Evolutionary conservation across 768 basidiomycete species (phyloP), one percentile per base, ranked within the genome.

Genomic region (Trametes elegans): DNA sequence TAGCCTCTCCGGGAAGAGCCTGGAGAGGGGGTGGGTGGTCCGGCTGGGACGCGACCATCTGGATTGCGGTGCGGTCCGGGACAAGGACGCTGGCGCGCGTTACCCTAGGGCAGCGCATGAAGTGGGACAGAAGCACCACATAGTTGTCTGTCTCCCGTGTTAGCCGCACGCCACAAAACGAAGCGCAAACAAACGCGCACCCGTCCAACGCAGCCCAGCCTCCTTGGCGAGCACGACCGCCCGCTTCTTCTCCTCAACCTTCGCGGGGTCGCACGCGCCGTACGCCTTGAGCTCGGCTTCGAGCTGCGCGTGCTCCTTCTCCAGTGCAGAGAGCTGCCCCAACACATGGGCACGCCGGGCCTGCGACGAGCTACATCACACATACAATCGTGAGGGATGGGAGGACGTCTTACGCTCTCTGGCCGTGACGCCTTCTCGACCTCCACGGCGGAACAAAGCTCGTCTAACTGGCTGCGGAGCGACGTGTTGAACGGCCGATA

Each of bases 201-300:
- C 94, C 31, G 94, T 98, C 90, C 93, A 94, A 13, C 91, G 83
- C 21, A 86, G 67, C 11, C 87, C 82, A 11, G 91, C 93, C 66
- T 96, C 92, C 58, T 87, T 90, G 3, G 89, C 91, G 14, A 94
- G 75, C 46, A 80, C 77, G 9, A 83, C 77, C 0, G 87, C 91
- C 42, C 88, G 73, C 45, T 79, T 83, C 67, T 85, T 88, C 66
- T 87, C 84, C 64, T 93, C 88, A 18, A 93, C 77, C 69, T 84
- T 88, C 40, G 75, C 79, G 0, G 94, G 93, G 70, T 97, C 91
- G 50, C 89, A 93, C 16, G 88, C 84, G 38, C 89, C 88, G 64
- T 93, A 94, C 29, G 82, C 81, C 34, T 74, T 75, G 3, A 94
- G 79, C 66, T 97, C 94, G 3, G 73, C 70, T 61, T 88, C 80